phyloP scores from a whole-genome alignment of 2,329 filamentous ascomycete species.

The Aureobasidium sp. region DNA sequence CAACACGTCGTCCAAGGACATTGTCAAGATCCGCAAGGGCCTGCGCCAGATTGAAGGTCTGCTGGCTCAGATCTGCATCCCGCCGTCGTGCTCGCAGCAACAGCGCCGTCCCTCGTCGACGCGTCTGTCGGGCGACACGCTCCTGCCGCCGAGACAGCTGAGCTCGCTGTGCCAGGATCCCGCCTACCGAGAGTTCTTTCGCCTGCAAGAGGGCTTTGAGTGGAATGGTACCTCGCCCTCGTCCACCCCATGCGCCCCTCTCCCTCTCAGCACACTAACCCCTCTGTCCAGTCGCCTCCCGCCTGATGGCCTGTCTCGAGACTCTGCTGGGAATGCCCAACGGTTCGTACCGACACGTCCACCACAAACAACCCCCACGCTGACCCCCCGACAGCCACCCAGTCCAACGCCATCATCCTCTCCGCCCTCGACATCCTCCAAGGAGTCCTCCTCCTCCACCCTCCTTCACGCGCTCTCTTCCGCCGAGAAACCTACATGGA shows the following conservation, averaged over 20 bases:
- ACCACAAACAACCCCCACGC: not conserved
- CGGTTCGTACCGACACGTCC: conserved; percentile 29
- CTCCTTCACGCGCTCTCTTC: conserved; percentile 80
- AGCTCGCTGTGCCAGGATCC: conserved; percentile 68
- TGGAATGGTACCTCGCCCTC: conserved; percentile 62
- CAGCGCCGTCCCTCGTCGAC: conserved; percentile 30
- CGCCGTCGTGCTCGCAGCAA: conserved; percentile 31
- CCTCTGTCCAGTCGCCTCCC: conserved; percentile 56
- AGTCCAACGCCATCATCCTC: conserved; percentile 82
- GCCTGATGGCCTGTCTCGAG: conserved; percentile 77
- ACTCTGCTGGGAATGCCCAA: conserved; percentile 73
- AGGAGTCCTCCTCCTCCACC: conserved; percentile 78
- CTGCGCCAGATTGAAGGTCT: conserved; percentile 89
- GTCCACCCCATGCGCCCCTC: too few species aligned
- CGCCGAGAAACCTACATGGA: conserved; percentile 92
- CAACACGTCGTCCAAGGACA: conserved; percentile 88
- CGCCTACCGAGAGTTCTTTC: conserved; percentile 92
- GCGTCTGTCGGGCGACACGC: conserved; percentile 14
- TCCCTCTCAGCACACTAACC: not conserved
- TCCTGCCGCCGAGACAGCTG: conserved; percentile 47
- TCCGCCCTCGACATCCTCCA: conserved; percentile 83
- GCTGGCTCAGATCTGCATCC: conserved; percentile 87
- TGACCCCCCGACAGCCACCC: conserved; percentile 47
- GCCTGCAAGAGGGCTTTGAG: conserved; percentile 92
- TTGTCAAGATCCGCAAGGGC: conserved; percentile 83